Conservation (phyloP, 1,139 yeast species). For the Candida sp. region DNA sequence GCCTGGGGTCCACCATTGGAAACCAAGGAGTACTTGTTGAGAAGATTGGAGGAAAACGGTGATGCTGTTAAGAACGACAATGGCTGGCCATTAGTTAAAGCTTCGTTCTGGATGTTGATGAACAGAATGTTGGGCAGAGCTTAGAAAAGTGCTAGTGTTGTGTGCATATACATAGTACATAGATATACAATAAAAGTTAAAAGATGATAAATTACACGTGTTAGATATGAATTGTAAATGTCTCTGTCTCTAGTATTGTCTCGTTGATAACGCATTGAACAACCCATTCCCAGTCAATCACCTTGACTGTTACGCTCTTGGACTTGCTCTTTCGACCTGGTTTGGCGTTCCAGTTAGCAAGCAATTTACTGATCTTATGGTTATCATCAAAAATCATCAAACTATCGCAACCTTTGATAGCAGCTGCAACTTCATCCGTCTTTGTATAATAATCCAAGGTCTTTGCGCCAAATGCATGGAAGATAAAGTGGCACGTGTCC, state of each 20-base stretch:
- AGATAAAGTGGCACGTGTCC: constrained; percentile 46
- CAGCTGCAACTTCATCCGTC: constrained; percentile 5
- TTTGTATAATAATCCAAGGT: constrained; percentile 20
- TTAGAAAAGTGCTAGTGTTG: constrained; percentile 1
- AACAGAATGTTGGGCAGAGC: constrained; percentile 36
- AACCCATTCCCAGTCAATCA: constrained; percentile 73
- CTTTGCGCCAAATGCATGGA: constrained; percentile 51
- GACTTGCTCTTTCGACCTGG: constrained; percentile 2
- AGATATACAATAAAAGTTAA: background rate
- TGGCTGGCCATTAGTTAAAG: constrained; percentile 77
- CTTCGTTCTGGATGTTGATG: constrained; percentile 49
- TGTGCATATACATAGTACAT: background rate
- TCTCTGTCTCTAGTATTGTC: background rate
- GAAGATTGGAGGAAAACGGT: constrained; percentile 96
- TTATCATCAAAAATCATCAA: constrained; percentile 31
- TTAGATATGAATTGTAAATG: background rate
- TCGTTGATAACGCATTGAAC: constrained; percentile 72
- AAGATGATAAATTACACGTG: background rate
- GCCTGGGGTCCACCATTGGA: constrained; percentile 99
- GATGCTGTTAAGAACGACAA: constrained; percentile 92
- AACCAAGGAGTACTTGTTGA: constrained; percentile 86
- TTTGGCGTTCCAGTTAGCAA: constrained; percentile 4
- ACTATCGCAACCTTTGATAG: constrained; percentile 3
- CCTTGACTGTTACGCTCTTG: constrained; percentile 4
- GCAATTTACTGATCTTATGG: constrained; percentile 2